phyloP scores from a whole-genome alignment of 2,329 filamentous ascomycete species.

The Bipolaris zeicola region DNA sequence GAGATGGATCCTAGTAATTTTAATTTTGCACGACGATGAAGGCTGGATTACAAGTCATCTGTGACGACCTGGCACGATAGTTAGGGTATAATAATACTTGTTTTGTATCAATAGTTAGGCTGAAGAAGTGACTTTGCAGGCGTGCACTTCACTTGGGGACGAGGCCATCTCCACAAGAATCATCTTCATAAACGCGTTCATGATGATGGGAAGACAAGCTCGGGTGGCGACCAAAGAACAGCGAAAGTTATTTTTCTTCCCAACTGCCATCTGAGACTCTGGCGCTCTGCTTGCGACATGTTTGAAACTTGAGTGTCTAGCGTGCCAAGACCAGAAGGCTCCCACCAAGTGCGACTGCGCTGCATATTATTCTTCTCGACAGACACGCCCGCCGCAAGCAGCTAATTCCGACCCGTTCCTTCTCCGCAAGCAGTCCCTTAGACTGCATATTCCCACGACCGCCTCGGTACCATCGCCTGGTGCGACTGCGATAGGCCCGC shows the following conservation, averaged over 20 bases:
- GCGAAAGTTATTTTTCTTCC: not conserved
- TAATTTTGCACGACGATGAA: conserved; percentile 10
- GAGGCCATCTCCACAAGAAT: conserved; percentile 29
- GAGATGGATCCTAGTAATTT: conserved; percentile 34
- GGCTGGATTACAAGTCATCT: not conserved
- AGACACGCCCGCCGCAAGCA: conserved; percentile 26
- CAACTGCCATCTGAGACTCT: conserved; percentile 22
- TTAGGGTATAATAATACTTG: conserved; percentile 91
- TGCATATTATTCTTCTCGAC: conserved; percentile 33
- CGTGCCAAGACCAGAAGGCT: conserved; percentile 20
- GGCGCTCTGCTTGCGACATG: conserved; percentile 2
- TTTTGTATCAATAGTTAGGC: conserved; percentile 88
- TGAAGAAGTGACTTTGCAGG: conserved; percentile 83
- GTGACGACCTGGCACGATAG: conserved; percentile 80
- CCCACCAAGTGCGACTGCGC: conserved; percentile 26
- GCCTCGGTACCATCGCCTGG: conserved; percentile 38
- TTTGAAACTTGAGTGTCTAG: conserved; percentile 24
- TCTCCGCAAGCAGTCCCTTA: conserved; percentile 15
- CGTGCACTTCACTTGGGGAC: conserved; percentile 37
- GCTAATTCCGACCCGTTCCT: conserved; percentile 19
- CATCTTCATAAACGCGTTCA: conserved; percentile 1
- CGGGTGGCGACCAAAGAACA: not conserved
- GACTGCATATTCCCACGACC: conserved; percentile 30
- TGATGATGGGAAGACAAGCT: conserved; percentile 30
- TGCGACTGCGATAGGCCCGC: conserved; percentile 38